Evolutionary conservation across 169 alveolate species (phyloP).

Genomic region (Cystoisospora suis): DNA sequence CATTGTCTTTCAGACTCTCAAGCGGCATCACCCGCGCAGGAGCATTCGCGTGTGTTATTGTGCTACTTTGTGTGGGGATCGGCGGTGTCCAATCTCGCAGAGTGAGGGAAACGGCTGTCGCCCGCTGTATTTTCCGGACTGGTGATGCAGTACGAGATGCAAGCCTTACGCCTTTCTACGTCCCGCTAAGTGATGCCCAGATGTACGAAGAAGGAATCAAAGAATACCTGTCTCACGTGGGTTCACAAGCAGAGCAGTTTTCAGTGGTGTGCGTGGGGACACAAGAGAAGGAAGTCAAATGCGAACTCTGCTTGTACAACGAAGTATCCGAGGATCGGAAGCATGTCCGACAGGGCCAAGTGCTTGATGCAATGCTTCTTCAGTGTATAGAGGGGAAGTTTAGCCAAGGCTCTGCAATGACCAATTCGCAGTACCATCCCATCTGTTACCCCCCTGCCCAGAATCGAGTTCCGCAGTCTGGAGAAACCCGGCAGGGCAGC

Average conservation of each 20-base stretch:
- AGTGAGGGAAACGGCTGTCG: slow-evolving; percentile 30
- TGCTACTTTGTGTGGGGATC: not conserved
- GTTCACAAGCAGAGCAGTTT: not conserved
- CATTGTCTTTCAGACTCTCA: no score
- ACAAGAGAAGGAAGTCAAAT: not conserved
- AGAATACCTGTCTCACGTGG: slow-evolving; percentile 34
- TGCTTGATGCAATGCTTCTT: slow-evolving; percentile 16
- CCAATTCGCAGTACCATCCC: slow-evolving; percentile 49
- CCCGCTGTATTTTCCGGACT: not conserved
- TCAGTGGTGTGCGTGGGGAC: slow-evolving; percentile 13
- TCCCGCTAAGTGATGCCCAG: not conserved
- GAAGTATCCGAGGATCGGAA: slow-evolving; percentile 28
- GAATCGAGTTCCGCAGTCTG: not conserved
- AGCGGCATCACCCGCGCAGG: no score
- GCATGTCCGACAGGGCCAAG: slow-evolving; percentile 53
- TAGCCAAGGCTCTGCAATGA: not conserved
- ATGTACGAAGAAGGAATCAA: slow-evolving; percentile 40
- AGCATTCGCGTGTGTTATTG: no score
- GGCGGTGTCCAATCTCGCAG: not conserved
- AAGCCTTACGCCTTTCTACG: slow-evolving; percentile 27
- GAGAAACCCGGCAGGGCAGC: not conserved
- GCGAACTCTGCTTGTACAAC: slow-evolving; percentile 44
- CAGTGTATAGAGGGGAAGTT: slow-evolving; percentile 40
- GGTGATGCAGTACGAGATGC: slow-evolving; percentile 29
- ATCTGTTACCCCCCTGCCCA: slow-evolving; percentile 46